phyloP scores from a whole-genome alignment of 2,329 filamentous ascomycete genomes.

The Neospermospora avenae region DNA sequence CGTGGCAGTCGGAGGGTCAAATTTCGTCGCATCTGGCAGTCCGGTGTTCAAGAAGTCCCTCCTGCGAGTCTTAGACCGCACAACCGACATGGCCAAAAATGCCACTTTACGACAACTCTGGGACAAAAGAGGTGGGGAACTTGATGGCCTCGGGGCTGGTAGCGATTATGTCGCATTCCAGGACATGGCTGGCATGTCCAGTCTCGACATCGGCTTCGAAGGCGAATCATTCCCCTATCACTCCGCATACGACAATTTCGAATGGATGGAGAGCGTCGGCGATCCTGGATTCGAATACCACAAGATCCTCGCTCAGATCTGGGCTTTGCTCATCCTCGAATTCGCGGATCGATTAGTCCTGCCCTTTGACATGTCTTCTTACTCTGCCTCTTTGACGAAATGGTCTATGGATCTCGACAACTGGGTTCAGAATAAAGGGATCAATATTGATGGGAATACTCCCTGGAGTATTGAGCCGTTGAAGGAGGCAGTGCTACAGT shows the following conservation, averaged over 20 bases:
- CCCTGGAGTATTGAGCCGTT: conserved; percentile 46
- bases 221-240: conserved; percentile 68
- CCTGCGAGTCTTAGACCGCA: conserved; percentile 68
- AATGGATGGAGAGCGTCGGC: conserved; percentile 76
- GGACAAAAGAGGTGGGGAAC: conserved; percentile 57
- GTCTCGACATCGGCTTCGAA: conserved; percentile 76
- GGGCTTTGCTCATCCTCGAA: conserved; percentile 80
- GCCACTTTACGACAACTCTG: conserved; percentile 72
- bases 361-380: conserved; percentile 75
- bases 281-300: conserved; percentile 86
- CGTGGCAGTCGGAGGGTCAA: conserved; percentile 69
- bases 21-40: conserved; percentile 76
- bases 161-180: conserved; percentile 91
- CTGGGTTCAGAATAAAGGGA: conserved; percentile 58
- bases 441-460: conserved; percentile 47
- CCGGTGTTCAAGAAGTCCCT: conserved; percentile 75
- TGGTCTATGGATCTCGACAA: conserved; percentile 66
- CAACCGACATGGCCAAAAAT: conserved; percentile 70
- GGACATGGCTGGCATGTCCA: conserved; percentile 83
- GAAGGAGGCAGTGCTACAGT: conserved; percentile 57
- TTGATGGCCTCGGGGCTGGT: conserved; percentile 69
- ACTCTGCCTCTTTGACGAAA: conserved; percentile 60
- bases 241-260: conserved; percentile 86
- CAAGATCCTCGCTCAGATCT: conserved; percentile 71
- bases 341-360: conserved; percentile 77